Evolutionary conservation across 116 monocot species (phyloP), one percentile per base, ranked within the genome.

Genomic region (Cymodocea nodosa): DNA sequence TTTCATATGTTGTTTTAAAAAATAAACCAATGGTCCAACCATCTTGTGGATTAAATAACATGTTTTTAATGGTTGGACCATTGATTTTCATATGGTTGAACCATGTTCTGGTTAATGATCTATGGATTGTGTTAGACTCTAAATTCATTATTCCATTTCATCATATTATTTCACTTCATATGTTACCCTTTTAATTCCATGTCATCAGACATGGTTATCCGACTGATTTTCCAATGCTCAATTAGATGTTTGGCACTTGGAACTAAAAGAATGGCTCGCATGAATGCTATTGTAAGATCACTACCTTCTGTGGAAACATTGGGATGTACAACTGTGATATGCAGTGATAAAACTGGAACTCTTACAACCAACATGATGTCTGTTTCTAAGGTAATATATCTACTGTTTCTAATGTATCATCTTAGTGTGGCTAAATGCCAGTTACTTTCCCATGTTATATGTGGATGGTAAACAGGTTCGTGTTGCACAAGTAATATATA

Each of bases 351-450:
- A 68, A 98, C 97, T 34, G 97, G 97, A 60, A 98, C 97, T 66
- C 84, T 98, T 16, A 98, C 97, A 25, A 98, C 97, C 24, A 98
- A 98, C 72, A 98, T 98, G 97, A 98, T 98, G 92, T 98, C 97
- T 60, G 97, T 91, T 22, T 91, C 92, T 70, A 98, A 98, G 89
- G 97, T 98, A 64, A 80, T 40, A 30, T 58, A 2, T 25, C 8
- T 37, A 37, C 15, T 18, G 15, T 60, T 60, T 37, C 25, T 36
- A 25, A 0, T 15, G 30, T 61, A 17, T 36, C 8, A 5, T 0
- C 7, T 62, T 62, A 37, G 6, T 18, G 6, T 16, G 5, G 10
- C 36, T 40, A 62, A 62, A 62, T 36, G 19, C n/a, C 37, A 35
- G 23, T 57, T 57, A 25, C 57, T 23, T 58, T 22, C 58, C 22